Base-by-base conservation (phyloP, 805 yeast species). In the Kazachstania bromeliacearum region DNA sequence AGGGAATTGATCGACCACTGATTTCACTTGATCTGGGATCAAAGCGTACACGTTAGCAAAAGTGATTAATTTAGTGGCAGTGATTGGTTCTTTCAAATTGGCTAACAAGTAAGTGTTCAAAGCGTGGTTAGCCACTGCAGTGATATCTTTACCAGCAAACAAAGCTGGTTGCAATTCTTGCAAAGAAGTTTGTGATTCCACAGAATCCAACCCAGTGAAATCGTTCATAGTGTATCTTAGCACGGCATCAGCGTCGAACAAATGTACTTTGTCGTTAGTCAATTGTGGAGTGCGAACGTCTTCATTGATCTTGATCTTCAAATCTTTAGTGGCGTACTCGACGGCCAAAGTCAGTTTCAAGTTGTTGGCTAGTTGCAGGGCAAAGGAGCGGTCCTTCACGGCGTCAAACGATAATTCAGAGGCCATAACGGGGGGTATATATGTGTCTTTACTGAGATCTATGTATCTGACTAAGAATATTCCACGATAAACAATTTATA, bases 191-290 rank as follows among this genome's bases (percentile, higher is more conserved):
- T 44, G 39, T 16, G 60, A 54, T 8, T 53, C 56, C 31, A 68
- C 58, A 12, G 63, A 52, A 9, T 50, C 43, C 19, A 59, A 50
- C 7, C 35, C 47, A 5, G 57, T 38, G 42, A 75, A 77, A 43
- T 75, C 77, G 16, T 63, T 56, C 26, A 74, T 63, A 42, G 77
- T 60, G 49, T 75, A 81, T 55, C 77, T 75, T 42, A 80, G 77
- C 35, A 80, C 75, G 15, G 92, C 77, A 51, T 80, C 78, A 15
- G 84, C 66, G 55, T 80, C 85, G 39, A 66, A 59, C 42, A 81
- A 64, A 2, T 44, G 22, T 12, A 31, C 40, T 4, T 56, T 60
- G n/a, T 51, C 46, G 4, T 42, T 40, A 27, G 51, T 25, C 30
- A 62, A 45, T 35, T 50, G 53, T 26, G 57, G 43, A 28, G 53